Percentiles rank a stretch among this genome's conserved stretches.
Conservation (phyloP, 2,329 filamentous ascomycete species). For the Fulvia fulva region DNA sequence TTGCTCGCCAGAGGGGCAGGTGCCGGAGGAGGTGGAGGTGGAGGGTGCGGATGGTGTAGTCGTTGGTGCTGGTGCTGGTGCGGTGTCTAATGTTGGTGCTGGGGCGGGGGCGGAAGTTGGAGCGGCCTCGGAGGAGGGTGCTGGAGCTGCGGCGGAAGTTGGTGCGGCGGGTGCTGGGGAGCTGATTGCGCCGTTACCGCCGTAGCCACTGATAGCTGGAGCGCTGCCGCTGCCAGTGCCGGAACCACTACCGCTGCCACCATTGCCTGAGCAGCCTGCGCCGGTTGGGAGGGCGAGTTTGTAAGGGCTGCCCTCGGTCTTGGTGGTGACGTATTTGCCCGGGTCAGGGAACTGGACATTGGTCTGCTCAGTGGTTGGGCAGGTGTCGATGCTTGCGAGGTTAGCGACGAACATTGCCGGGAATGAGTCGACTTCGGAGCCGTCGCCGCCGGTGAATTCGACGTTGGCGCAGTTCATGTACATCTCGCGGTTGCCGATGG, state of each 20-base stretch:
- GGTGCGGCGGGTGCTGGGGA: slow-evolving; percentile 3
- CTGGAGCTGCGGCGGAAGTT: slow-evolving; percentile 1
- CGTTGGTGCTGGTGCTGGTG: slow-evolving; percentile 1
- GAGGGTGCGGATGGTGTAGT: neutral
- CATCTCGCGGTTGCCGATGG: slow-evolving; percentile 87
- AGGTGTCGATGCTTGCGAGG: slow-evolving; percentile 49
- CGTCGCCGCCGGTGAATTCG: slow-evolving; percentile 55
- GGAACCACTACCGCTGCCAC: slow-evolving; percentile 4
- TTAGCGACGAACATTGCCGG: slow-evolving; percentile 76
- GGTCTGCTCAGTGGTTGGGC: slow-evolving; percentile 50
- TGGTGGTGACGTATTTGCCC: slow-evolving; percentile 54
- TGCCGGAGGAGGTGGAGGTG: slow-evolving; percentile 4
- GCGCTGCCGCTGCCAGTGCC: slow-evolving; percentile 3
- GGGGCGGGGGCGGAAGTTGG: slow-evolving; percentile 1
- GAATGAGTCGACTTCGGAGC: slow-evolving; percentile 57
- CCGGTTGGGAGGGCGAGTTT: slow-evolving; percentile 24
- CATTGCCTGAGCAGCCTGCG: slow-evolving; percentile 13
- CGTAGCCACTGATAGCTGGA: slow-evolving; percentile 3
- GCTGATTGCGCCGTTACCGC: slow-evolving; percentile 1
- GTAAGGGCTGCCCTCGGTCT: slow-evolving; percentile 21
- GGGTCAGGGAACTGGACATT: slow-evolving; percentile 68
- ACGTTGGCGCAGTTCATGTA: slow-evolving; percentile 95
- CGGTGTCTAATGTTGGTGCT: neutral
- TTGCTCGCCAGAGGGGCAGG: slow-evolving; percentile 24
- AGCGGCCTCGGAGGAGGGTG: neutral